Evolutionary conservation across 768 basidiomycete species (phyloP).

Genomic region (Agrocybe pediades): DNA sequence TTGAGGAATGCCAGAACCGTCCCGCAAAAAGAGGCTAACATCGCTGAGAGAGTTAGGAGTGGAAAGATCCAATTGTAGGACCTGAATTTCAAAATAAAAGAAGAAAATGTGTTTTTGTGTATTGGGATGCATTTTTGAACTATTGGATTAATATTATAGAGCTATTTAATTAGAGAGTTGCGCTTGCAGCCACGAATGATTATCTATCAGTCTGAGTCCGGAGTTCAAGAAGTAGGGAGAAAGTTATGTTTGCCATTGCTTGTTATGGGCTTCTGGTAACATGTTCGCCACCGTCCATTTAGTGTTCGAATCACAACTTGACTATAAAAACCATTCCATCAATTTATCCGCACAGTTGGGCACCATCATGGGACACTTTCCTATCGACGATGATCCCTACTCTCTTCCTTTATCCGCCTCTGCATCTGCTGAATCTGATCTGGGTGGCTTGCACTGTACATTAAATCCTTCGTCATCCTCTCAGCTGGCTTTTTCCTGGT

Average conservation of each 20-base stretch:
- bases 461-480: slow-evolving; percentile 51
- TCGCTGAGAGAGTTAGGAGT: slow-evolving; percentile 15
- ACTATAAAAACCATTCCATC: too few relatives aligned
- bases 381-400: slow-evolving; percentile 18
- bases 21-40: slow-evolving; percentile 32
- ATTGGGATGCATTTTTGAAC: background rate
- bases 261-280: slow-evolving; percentile 1
- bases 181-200: too few relatives aligned
- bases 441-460: slow-evolving; percentile 36
- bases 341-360: too few relatives aligned
- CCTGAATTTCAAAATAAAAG: background rate
- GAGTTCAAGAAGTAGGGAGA: too few relatives aligned
- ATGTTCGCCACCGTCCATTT: background rate
- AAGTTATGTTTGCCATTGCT: slow-evolving; percentile 7
- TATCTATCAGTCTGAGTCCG: background rate
- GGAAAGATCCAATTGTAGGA: background rate
- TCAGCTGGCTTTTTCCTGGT: slow-evolving; percentile 33
- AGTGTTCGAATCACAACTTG: background rate
- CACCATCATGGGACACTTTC: slow-evolving; percentile 17
- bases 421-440: slow-evolving; percentile 37
- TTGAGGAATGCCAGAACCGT: slow-evolving; percentile 61
- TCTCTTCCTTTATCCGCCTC: slow-evolving; percentile 34
- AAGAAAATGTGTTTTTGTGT: slow-evolving; percentile 1
- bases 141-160: background rate
- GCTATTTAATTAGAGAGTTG: background rate